Base-by-base conservation (phyloP, 1,284 basidiomycete species). In the Pseudozyma hubeiensis region DNA sequence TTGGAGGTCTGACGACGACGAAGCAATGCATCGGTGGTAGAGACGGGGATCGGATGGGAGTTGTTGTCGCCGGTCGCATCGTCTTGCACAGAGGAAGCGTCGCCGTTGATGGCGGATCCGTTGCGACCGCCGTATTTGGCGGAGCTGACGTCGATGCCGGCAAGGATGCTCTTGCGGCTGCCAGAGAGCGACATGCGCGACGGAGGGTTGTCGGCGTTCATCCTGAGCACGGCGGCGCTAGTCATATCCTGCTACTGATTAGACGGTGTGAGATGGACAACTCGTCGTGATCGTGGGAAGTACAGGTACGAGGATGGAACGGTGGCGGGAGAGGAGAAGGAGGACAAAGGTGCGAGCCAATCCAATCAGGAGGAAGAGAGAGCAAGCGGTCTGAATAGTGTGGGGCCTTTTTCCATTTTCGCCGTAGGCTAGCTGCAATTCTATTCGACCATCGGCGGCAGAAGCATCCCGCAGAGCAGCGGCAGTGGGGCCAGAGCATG, bases 11-110 rank as follows among this genome's bases (percentile, higher is more conserved):
- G 41, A 35, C 63, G 68, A 2, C 49, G 35, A 29, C 75, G 63
- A 11, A 77, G 60, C 2, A 77, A 33, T 7, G 75, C 64, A 57
- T 77, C 75, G 14, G 75, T 77, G 50, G 66, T 69, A 45, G 75
- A 77, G 53, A 74, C 47, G 13, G 69, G 65, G 40, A 64, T 56
- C 11, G 64, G 53, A 34, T 66, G 64, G 3, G 57, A 41, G 16
- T 33, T 41, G 45, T 54, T 48, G 16, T 58, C 53, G 34, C 24
- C 24, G 4, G 45, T 56, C 37, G 58, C 51, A 59, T 63, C 55
- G 24, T 63, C 61, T 17, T 17, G n/a, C 16, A 48, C n/a, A 44
- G 29, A 31, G 48, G 41, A 47, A 11, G 40, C 41, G 14, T 47
- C 49, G 13, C 35, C 44, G 16, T 48, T 47, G 34, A 34, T 11